phyloP scores from a whole-genome alignment of 2,329 filamentous ascomycete genomes.

The Aspergillaceae sp. region DNA sequence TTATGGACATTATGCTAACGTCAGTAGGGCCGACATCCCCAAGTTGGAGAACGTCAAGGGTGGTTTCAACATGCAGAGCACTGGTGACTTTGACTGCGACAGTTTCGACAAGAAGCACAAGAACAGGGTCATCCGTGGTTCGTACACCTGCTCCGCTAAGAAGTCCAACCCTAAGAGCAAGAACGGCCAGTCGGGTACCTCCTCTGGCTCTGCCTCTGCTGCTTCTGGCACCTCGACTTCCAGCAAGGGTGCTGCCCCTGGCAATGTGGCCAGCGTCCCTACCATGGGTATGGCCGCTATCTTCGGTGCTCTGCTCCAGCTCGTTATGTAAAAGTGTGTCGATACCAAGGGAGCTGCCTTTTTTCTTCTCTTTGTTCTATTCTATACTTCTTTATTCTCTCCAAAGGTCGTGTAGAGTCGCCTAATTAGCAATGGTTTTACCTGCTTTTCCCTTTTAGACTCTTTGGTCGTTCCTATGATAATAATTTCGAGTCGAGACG shows the following conservation, averaged over 20 bases:
- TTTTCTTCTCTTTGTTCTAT: slow-evolving; percentile 21
- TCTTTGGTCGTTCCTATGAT: slow-evolving; percentile 32
- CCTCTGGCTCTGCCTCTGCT: slow-evolving; percentile 16
- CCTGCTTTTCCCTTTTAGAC: slow-evolving; percentile 14
- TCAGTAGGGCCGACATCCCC: slow-evolving; percentile 43
- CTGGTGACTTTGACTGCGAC: slow-evolving; percentile 53
- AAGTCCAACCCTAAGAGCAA: slow-evolving; percentile 28
- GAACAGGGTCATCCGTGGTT: slow-evolving; percentile 40
- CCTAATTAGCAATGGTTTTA: slow-evolving; percentile 26
- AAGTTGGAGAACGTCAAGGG: slow-evolving; percentile 59
- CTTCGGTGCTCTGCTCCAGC: slow-evolving; percentile 38
- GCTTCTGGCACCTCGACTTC: slow-evolving; percentile 19
- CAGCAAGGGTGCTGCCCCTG: slow-evolving; percentile 31
- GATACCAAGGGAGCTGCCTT: slow-evolving; percentile 16
- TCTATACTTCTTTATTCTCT: slow-evolving; percentile 4
- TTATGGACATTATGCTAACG: slow-evolving; percentile 23
- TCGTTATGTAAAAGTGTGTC: slow-evolving; percentile 37
- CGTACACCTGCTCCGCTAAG: slow-evolving; percentile 36
- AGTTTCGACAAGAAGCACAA: slow-evolving; percentile 42
- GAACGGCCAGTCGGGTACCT: slow-evolving; percentile 20
- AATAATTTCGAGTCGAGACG: slow-evolving; percentile 33
- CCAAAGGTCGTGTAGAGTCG: slow-evolving; percentile 28
- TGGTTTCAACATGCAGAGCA: slow-evolving; percentile 61
- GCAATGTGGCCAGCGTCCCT: slow-evolving; percentile 27
- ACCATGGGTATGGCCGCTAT: slow-evolving; percentile 36